Evolutionary conservation across 257 asterid genomes (phyloP).

Genomic region (Orobanche coerulescens): DNA sequence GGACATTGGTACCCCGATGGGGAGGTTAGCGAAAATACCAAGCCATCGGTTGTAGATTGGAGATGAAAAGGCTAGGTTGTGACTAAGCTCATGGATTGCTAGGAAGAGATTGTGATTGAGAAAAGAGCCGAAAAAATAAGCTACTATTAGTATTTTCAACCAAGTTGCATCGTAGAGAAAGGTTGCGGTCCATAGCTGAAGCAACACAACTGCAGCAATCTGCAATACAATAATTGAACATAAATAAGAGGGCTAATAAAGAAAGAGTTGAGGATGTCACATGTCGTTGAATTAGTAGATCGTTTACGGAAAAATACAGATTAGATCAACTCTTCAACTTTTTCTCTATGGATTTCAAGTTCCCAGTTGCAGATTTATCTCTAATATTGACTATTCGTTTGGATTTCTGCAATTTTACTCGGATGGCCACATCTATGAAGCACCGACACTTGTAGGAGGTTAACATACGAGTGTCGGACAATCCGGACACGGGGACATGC

Average conservation of each 20-base stretch:
- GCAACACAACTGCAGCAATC: constrained; percentile 64
- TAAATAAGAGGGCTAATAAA: not conserved
- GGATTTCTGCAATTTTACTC: too few relatives aligned
- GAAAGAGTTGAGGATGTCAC: not conserved
- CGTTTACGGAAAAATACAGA: not conserved
- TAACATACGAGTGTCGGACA: too few relatives aligned
- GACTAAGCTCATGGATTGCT: constrained; percentile 91
- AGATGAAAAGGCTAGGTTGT: constrained; percentile 84
- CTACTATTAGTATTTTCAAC: constrained; percentile 54
- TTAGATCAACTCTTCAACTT: not conserved
- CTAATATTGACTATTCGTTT: too few relatives aligned
- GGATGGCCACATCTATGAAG: too few relatives aligned
- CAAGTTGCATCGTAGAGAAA: constrained; percentile 51
- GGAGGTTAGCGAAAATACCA: constrained; percentile 90
- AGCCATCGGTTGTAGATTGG: constrained; percentile 84
- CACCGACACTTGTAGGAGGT: too few relatives aligned
- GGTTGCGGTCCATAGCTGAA: constrained; percentile 92
- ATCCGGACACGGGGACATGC: too few relatives aligned
- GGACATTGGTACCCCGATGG: constrained; percentile 92
- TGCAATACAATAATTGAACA: constrained; percentile 22
- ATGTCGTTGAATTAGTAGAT: not conserved
- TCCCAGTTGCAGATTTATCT: not conserved
- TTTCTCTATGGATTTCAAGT: not conserved
- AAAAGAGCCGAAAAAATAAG: constrained; percentile 88
- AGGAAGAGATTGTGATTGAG: constrained; percentile 94